Evolutionary conservation across 2,329 filamentous ascomycete species (phyloP), one percentile per base, ranked within the genome.

Genomic region (Pseudogymnoascus destructans): DNA sequence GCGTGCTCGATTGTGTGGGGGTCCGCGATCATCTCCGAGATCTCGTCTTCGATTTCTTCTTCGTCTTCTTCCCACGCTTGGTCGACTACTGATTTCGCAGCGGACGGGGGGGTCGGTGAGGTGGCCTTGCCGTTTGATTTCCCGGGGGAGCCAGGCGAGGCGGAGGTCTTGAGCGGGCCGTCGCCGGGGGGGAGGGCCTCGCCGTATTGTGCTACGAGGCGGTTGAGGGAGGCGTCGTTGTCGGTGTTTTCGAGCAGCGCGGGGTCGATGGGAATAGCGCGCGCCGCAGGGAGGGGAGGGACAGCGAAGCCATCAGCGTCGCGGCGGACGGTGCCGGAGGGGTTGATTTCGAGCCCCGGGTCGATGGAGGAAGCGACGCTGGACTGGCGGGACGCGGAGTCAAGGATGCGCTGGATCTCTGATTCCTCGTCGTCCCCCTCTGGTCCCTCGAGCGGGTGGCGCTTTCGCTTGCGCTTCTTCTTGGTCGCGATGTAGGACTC

Each of bases 281-380:
- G 13, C 17, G 61, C 69, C 8, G 49, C 54, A 0, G 78, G 79
- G 5, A 72, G 64, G 0, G 74, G 72, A 0, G 85, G 84, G 30
- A 88, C 82, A 38, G 79, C 79, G 66, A 87, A 87, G 2, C 85
- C 85, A 64, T 88, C 84, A 2, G 81, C 78, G 67, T 87, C 85
- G 9, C 80, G 70, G 15, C 78, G 75, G 55, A 71, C 71, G 42
- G 73, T 69, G 0, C 71, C 58, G 35, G 60, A 55, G 59, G 49
- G 60, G 38, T 57, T 55, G 27, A 52, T 35, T 52, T 63, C 60
- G 23, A 59, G 58, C 1, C 59, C 63, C 15, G 62, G 57, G 32
- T 40, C 61, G 25, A 55, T 60, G 33, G 58, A 61, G 57, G 62
- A 55, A 5, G 58, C 57, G 10, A 58, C 30, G 58, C 61, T 61